Base-by-base conservation (phyloP, 176 grass and related monocot species). In the Zea luxurians region DNA sequence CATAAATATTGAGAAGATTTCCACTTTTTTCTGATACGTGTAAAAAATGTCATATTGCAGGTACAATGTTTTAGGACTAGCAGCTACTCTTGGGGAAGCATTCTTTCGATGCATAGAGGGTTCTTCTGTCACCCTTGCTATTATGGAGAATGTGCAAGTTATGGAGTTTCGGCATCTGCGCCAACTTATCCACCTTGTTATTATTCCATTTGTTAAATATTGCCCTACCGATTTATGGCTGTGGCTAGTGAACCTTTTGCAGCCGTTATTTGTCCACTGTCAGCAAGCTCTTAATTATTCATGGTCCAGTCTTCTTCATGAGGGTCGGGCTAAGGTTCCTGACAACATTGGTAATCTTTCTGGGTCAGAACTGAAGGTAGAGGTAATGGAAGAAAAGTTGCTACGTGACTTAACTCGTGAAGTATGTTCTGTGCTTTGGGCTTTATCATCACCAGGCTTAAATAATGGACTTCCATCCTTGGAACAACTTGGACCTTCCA, bases 111-210 rank as follows among this genome's bases (percentile, higher is more conserved):
- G 71, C 47, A 58, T 88, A 36, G 91, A 98, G 43, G 57, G 78
- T 83, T 77, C 92, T 54, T 92, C 89, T 89, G 83, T 90, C 43
- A 88, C 66, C 45, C 43, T 88, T 80, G 77, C 95, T 74, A 80
- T 98, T 63, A 85, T 83, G 80, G 95, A 98, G 80, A 94, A 94
- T 78, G 65, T 98, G 18, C 85, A 92, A 90, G 77, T 79, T 67
- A 98, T 98, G 95, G 95, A 98, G 71, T 98, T 92, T 71, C 90
- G 95, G 44, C 95, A 98, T 81, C 72, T 98, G 65, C 91, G 95
- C 47, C 87, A 90, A 84, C 87, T 98, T 78, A 94, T 98, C 55
- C 95, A 98, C 77, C 90, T 92, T 83, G 95, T 83, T 66, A 54
- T 98, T 70, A 80, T 94, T 84, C 95, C 91, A 64, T 82, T 98